Evolutionary conservation across 2,329 filamentous ascomycete species (phyloP).

Genomic region (Xylariaceae sp.): DNA sequence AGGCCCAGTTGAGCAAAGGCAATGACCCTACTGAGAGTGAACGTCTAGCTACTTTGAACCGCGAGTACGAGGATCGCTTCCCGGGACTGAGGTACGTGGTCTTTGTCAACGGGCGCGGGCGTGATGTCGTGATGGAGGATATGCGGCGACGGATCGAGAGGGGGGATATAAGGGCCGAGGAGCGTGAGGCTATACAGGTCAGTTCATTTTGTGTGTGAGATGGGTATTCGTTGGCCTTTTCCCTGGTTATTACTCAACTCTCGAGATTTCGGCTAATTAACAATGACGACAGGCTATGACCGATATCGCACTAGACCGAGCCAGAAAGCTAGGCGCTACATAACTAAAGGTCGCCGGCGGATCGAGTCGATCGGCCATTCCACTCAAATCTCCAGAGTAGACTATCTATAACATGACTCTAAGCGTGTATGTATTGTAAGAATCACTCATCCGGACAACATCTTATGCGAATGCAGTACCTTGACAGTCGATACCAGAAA

Average conservation of each 20-base stretch:
- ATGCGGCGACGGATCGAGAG: conserved; percentile 70
- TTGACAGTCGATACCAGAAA: neutral
- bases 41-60: conserved; percentile 59
- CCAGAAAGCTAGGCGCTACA: conserved; percentile 49
- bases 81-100: conserved; percentile 84
- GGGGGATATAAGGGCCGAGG: conserved; percentile 61
- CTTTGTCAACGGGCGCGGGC: conserved; percentile 77
- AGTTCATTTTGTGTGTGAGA: conserved; percentile 7
- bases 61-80: conserved; percentile 72
- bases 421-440: neutral
- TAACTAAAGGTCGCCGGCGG: conserved; percentile 9
- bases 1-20: conserved; percentile 62
- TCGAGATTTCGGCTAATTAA: conserved; percentile 40
- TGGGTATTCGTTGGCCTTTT: too few relatives aligned
- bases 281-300: conserved; percentile 84
- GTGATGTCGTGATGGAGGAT: conserved; percentile 71
- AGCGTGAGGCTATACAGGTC: conserved; percentile 61
- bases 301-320: conserved; percentile 79
- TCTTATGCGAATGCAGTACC: neutral
- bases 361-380: neutral
- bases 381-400: neutral
- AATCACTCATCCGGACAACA: neutral
- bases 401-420: neutral
- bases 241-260: too few relatives aligned
- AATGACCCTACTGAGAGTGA: conserved; percentile 51